A percentile compares a stretch with the other conserved stretches of the same genome.
These are phyloP conservation scores for Phytophthora tubulina DNA, from an alignment of 352 stramenopile genomes.

Conservation along the genomic window DNA sequence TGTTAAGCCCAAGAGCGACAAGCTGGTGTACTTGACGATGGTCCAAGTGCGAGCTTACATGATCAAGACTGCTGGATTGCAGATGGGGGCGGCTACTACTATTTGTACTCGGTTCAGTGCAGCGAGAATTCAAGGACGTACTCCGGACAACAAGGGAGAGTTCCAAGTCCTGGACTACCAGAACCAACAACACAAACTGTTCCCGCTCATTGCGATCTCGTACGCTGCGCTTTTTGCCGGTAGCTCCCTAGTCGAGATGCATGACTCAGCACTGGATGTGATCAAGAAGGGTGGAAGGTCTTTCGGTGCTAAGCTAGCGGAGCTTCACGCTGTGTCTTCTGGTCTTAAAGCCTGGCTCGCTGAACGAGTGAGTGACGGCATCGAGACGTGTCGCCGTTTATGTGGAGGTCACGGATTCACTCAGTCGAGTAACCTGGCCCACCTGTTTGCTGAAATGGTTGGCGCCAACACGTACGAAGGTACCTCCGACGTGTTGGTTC, in stretches of 20 bases:
- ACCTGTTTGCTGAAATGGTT: slow-evolving; percentile 50
- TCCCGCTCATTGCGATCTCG: slow-evolving; percentile 49
- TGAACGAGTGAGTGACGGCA: slow-evolving; percentile 51
- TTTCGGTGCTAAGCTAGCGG: slow-evolving; percentile 55
- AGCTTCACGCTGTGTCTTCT: slow-evolving; percentile 64
- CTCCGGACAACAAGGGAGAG: slow-evolving; percentile 50
- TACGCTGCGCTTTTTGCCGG: slow-evolving; percentile 48
- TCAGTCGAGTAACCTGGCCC: slow-evolving; percentile 43
- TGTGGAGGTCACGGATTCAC: slow-evolving; percentile 57
- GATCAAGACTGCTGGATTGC: slow-evolving; percentile 19
- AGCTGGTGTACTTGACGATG: slow-evolving; percentile 75
- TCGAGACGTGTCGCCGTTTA: slow-evolving; percentile 57
- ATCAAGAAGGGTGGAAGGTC: slow-evolving; percentile 45
- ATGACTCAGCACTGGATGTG: slow-evolving; percentile 45
- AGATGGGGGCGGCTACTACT: slow-evolving; percentile 39
- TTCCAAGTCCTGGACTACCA: slow-evolving; percentile 72
- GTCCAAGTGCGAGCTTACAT: slow-evolving; percentile 51
- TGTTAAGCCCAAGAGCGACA: slow-evolving; percentile 69
- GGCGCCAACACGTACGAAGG: slow-evolving; percentile 72
- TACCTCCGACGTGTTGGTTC: slow-evolving; percentile 76
- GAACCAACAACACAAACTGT: slow-evolving; percentile 62
- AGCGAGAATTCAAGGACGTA: slow-evolving; percentile 56
- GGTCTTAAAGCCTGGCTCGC: slow-evolving; percentile 66
- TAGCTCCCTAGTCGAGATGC: slow-evolving; percentile 36
- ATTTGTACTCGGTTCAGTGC: slow-evolving; percentile 71